Evolutionary conservation across 2,329 filamentous ascomycete genomes (phyloP).

Genomic region (Aspergillus neotritici): DNA sequence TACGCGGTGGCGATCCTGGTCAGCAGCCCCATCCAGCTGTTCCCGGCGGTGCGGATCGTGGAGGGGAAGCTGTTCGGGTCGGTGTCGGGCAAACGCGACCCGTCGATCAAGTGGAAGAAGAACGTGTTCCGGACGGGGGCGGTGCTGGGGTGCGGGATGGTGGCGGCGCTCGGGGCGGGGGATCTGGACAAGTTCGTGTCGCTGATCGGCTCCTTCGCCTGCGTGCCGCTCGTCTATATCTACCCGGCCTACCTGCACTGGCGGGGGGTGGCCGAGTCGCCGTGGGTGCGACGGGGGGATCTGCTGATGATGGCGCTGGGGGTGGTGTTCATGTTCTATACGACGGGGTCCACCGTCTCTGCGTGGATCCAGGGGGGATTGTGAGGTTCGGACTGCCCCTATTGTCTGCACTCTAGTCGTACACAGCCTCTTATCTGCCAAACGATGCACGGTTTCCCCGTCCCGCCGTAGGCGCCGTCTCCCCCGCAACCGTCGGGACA

Average conservation of each 20-base stretch:
- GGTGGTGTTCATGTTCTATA: constrained; percentile 63
- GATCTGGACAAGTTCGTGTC: constrained; percentile 95
- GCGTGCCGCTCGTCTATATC: constrained; percentile 90
- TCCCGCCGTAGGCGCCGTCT: no score
- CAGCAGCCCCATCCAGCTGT: constrained; percentile 88
- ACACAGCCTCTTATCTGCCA: no score
- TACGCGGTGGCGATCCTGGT: constrained; percentile 90
- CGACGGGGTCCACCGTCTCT: constrained; percentile 56
- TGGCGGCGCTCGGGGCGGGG: constrained; percentile 84
- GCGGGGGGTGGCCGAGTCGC: constrained; percentile 57
- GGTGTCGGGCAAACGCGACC: constrained; percentile 88
- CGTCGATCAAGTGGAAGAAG: constrained; percentile 98
- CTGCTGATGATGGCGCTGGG: constrained; percentile 59
- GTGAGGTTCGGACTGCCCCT: no score
- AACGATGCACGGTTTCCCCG: no score
- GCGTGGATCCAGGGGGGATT: constrained; percentile 16
- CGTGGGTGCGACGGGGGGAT: constrained; percentile 54
- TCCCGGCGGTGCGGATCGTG: constrained; percentile 90
- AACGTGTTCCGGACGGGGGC: constrained; percentile 88
- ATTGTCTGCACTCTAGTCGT: no score
- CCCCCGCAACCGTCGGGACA: no score
- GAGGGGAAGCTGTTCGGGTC: constrained; percentile 85
- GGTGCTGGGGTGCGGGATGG: constrained; percentile 73
- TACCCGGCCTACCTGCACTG: constrained; percentile 77
- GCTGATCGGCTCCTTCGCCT: constrained; percentile 91